Base-by-base conservation (phyloP, 192 early-diverging fungal species). In the Backusella parvicylindrica region DNA sequence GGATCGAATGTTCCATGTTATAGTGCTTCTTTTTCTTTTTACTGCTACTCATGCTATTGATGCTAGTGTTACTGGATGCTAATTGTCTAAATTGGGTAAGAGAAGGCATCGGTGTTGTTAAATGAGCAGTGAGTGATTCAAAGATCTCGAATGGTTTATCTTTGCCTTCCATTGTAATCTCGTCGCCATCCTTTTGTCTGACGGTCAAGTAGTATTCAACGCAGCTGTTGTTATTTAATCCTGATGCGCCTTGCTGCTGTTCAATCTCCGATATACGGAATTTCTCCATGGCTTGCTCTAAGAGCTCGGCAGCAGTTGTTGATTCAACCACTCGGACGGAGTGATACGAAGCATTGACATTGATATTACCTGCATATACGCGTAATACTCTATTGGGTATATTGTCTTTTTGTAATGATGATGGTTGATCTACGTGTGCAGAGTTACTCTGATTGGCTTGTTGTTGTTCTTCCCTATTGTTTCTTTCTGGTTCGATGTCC, bases 341-440 rank as follows among this genome's bases (percentile, higher is more conserved):
- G 70, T 89, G 84, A 67, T 82, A 89, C 2, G 82, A 84, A 11
- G 81, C 81, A 28, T 81, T 82, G 64, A 85, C 77, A 65, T 84
- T 82, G 23, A 87, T 77, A 66, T 89, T 87, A 23, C 88, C 88
- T 3, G 86, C 78, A 74, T 81, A 87, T 18, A 89, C 84, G 1
- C 85, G 80, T 31, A 89, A 66, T 3, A 87, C 82, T 26, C 75
- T 82, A 38, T 47, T 47, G n/a, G 38, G 68, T 38, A 35, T 66
- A 33, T 35, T 68, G 21, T 68, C n/a, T 6, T n/a, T 31, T 21
- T 23, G 33, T 40, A 13, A 13, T 40, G 66, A 16, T 12, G 66
- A 13, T 40, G 66, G 18, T 12, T 36, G 13, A 28, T 40, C n/a
- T 3, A 23, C 21, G 15, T 13, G 38, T 69, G 37, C 40, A 41